Evolutionary conservation across 208 protist genomes (phyloP), one percentile per base, ranked within the genome.

Genomic region (Leishmania amazonensis): DNA sequence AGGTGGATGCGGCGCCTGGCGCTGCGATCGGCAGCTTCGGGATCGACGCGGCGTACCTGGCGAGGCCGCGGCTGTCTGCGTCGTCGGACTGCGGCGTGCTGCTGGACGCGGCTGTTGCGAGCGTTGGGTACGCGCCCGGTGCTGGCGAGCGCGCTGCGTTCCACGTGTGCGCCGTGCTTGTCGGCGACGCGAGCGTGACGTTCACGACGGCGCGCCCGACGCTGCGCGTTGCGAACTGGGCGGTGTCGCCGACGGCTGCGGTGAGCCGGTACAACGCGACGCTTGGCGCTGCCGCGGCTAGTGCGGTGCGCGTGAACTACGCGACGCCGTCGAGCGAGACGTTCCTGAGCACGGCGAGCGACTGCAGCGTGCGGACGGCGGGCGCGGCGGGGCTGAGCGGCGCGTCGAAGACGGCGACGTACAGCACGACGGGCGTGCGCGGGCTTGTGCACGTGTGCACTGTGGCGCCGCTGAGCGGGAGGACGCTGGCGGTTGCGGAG

Each of bases 371-470:
- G 64, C 53, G 54, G 35, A 15, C 92, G 17, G 75, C 73, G 35
- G 75, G 24, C 19, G 83, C 85, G 0, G 42, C 81, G 4, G 86
- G 77, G 31, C 72, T 90, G 57, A 57, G 31, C 28, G 58, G 42
- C 3, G 1, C 77, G 31, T 67, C 65, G 49, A 53, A 7, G 38
- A 45, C 38, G 11, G 71, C 72, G 31, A 76, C 81, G 47, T 75
- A 80, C 72, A 60, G 76, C n/a, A 68, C 67, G 35, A 74, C 78
- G 1, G 75, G 75, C 24, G 76, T 91, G 38, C 80, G 65, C 64
- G 89, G 89, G 47, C 45, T 93, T 5, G 86, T 88, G 72, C 89
- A 88, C 81, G 76, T 95, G 38, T 95, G 91, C 85, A 88, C 88
- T 57, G 68, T 77, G n/a, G 57, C 81, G 80, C 88, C 51, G 42